Base-by-base conservation (phyloP, 306 rosid species). In the Fragaria vesca region DNA sequence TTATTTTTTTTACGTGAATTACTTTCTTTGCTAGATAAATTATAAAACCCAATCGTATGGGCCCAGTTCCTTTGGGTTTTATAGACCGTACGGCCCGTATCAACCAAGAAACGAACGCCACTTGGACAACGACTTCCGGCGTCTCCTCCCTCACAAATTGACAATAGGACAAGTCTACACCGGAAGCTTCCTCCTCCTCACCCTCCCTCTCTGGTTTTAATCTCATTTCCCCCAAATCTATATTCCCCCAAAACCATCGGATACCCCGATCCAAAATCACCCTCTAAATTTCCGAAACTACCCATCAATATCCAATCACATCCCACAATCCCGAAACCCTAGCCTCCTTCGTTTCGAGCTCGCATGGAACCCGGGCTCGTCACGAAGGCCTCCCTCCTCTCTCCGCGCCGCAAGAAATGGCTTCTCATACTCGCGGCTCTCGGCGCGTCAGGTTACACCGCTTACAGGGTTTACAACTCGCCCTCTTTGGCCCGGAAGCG, bases 371-470 rank as follows among this genome's bases (percentile, higher is more conserved):
- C 81, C 67, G 89, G 76, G 16, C 69, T 89, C 26, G 83, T 88
- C 15, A 61, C 84, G 43, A 87, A 78, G 78, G 82, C 87, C 12
- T 77, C 88, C 60, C 40, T 80, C 76, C 83, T 90, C 81, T 81
- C 89, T 18, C 78, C 72, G 40, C 76, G 82, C 42, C 86, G 85
- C 54, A 86, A 71, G 79, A 86, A 78, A 6, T 86, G 90, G 88
- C 85, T 95, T 81, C 50, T 92, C 61, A 75, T 86, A 4, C 83
- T 88, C 8, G 90, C 90, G 6, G 72, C 82, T 12, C 75, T 88
- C 48, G 97, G 97, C 5, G 83, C 84, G 48, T 92, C 98, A 30
- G 86, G 93, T 58, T 93, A 91, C 57, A 93, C 94, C 10, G 93
- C 82, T 55, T 95, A 91, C 79, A 84, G 58, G 84, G 84, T 91